A percentile compares a stretch with the other conserved stretches of the same genome.
Conservation (phyloP, 306 rosid genomes). For the barrel medic (Medicago truncatula) region MtrunA17r5.0-ANR NC_053049.1:9161001-9161500, state of each 20-base stretch:
- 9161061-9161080: slow-evolving; percentile 26
- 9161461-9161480: slow-evolving; percentile 59
- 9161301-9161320: slow-evolving; percentile 60
- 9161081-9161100: slow-evolving; percentile 67
- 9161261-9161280: slow-evolving; percentile 63
- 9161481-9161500: slow-evolving; percentile 67
- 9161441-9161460: slow-evolving; percentile 79
- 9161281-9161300: slow-evolving; percentile 29
- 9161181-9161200: slow-evolving; percentile 78
- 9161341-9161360: slow-evolving; percentile 68
- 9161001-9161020: slow-evolving; percentile 49
- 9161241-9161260: slow-evolving; percentile 95
- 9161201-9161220: slow-evolving; percentile 51
- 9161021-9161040: slow-evolving; percentile 63
- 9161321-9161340: slow-evolving; percentile 54
- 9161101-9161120: slow-evolving; percentile 61
- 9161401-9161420: slow-evolving; percentile 75
- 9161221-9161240: slow-evolving; percentile 44
- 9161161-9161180: slow-evolving; percentile 53
- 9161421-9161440: slow-evolving; percentile 66
- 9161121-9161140: slow-evolving; percentile 79
- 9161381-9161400: slow-evolving; percentile 79
- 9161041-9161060: slow-evolving; percentile 58
- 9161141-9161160: slow-evolving; percentile 69
- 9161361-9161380: slow-evolving; percentile 65